phyloP scores from a whole-genome alignment of 1,139 yeast genomes.

The Debaryomycetaceae sp. region DNA sequence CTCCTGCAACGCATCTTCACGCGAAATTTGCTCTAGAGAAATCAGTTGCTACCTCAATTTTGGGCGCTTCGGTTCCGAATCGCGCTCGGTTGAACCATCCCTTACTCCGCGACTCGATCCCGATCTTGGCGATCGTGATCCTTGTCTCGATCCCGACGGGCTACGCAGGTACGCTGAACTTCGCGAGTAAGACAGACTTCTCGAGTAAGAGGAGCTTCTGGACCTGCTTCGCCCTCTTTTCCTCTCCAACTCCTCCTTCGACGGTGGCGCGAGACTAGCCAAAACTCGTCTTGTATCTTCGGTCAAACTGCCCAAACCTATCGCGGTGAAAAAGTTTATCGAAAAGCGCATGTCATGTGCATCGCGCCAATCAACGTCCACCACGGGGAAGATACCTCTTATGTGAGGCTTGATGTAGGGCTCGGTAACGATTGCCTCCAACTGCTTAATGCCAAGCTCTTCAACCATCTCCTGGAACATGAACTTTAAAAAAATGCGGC shows the following conservation, averaged over 20 bases:
- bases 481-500: slow-evolving; percentile 78
- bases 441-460: slow-evolving; percentile 60
- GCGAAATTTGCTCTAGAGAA: no score
- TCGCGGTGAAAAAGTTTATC: slow-evolving; percentile 89
- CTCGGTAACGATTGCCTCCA: slow-evolving; percentile 46
- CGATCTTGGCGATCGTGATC: slow-evolving; percentile 8
- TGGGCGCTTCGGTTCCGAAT: no score
- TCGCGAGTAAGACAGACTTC: no score
- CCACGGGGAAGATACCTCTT: slow-evolving; percentile 47
- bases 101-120: no score
- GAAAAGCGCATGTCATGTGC: slow-evolving; percentile 70
- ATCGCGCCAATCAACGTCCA: slow-evolving; percentile 34
- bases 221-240: slow-evolving; percentile 17
- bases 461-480: slow-evolving; percentile 76
- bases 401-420: slow-evolving; percentile 42
- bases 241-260: slow-evolving; percentile 6
- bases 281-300: slow-evolving; percentile 72
- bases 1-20: no score
- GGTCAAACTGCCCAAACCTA: slow-evolving; percentile 80
- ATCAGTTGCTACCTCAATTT: no score
- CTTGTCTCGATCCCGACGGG: slow-evolving; percentile 5
- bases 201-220: background rate
- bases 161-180: no score
- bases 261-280: slow-evolving; percentile 25
- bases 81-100: no score